A percentile compares a stretch with the other conserved stretches of the same genome.
Evolutionary conservation across 352 stramenopile genomes (phyloP).

Genomic region (Phytophthora meadii): DNA sequence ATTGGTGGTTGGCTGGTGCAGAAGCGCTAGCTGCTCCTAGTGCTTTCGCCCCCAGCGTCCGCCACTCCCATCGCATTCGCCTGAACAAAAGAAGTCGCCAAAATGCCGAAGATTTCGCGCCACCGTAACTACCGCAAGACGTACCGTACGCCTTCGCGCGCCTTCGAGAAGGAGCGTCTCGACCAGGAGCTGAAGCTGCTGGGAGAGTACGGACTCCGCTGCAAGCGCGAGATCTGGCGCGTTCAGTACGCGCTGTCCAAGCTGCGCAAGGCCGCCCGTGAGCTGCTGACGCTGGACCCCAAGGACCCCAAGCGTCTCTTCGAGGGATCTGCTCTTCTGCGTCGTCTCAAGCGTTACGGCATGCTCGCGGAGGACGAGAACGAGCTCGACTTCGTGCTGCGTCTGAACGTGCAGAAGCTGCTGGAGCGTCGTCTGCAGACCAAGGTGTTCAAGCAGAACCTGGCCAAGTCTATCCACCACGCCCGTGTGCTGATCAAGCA

Average conservation of each 20-base stretch:
- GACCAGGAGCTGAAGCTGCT: constrained; percentile 99
- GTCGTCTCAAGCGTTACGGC: constrained; percentile 97
- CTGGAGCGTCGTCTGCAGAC: constrained; percentile 99
- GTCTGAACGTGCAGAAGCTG: constrained; percentile 99
- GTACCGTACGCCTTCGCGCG: constrained; percentile 98
- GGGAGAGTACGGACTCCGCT: constrained; percentile 99
- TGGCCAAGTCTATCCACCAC: constrained; percentile 99
- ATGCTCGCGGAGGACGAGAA: constrained; percentile 98
- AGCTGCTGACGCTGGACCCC: constrained; percentile 97
- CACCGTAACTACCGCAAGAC: constrained; percentile 97
- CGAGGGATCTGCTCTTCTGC: constrained; percentile 97
- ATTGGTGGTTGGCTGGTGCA: constrained; percentile 61
- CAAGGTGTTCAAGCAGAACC: constrained; percentile 99
- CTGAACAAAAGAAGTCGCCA: constrained; percentile 70
- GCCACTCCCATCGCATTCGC: constrained; percentile 74
- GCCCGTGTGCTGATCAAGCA: constrained; percentile 99
- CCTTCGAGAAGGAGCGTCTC: constrained; percentile 99
- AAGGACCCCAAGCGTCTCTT: constrained; percentile 99
- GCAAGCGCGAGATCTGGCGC: constrained; percentile 99
- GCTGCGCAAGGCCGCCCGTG: constrained; percentile 98
- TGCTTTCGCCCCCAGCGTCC: constrained; percentile 1
- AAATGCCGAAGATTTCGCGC: constrained; percentile 90
- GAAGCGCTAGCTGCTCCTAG: neutral
- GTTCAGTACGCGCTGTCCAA: constrained; percentile 99
- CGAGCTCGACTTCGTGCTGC: constrained; percentile 98